Conservation (phyloP, 116 monocot genomes). For the Iris pallida region DNA sequence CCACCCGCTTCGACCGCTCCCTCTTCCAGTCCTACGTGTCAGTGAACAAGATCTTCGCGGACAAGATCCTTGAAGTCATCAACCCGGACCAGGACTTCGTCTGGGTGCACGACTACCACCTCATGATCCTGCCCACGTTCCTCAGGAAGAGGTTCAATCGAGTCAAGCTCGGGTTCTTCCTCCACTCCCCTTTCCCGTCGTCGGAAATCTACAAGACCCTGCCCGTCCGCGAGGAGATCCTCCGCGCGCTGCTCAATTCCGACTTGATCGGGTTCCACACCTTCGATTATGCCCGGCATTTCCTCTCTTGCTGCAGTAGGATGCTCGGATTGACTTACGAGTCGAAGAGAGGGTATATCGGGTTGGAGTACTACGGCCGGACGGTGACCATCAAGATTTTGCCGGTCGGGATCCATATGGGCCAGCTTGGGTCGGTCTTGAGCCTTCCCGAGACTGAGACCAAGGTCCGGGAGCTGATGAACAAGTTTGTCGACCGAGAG, state of each 20-base stretch:
- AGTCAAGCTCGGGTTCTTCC: slow-evolving; percentile 82
- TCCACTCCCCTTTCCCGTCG: slow-evolving; percentile 80
- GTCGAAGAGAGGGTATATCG: slow-evolving; percentile 80
- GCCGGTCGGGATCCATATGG: slow-evolving; percentile 79
- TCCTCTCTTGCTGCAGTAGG: slow-evolving; percentile 82
- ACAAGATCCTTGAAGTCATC: slow-evolving; percentile 81
- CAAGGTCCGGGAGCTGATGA: slow-evolving; percentile 42
- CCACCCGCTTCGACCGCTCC: slow-evolving; percentile 73
- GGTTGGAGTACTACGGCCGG: slow-evolving; percentile 78
- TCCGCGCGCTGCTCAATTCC: slow-evolving; percentile 70
- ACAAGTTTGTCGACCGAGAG: slow-evolving; percentile 32
- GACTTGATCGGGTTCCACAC: slow-evolving; percentile 93
- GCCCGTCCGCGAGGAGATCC: slow-evolving; percentile 79
- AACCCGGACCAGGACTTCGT: slow-evolving; percentile 83
- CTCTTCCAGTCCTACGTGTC: slow-evolving; percentile 90
- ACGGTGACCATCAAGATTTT: slow-evolving; percentile 85
- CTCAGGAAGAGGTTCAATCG: slow-evolving; percentile 73
- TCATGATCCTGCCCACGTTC: slow-evolving; percentile 87
- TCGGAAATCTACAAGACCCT: slow-evolving; percentile 86
- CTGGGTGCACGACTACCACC: slow-evolving; percentile 94
- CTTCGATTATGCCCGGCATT: slow-evolving; percentile 90
- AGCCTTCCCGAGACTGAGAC: slow-evolving; percentile 47
- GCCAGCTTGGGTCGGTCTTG: slow-evolving; percentile 56
- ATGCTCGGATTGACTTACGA: slow-evolving; percentile 84
- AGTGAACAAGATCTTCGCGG: slow-evolving; percentile 88